Base-by-base conservation (phyloP, 129 eudicot species). In the Helianthus tuberosus region DNA sequence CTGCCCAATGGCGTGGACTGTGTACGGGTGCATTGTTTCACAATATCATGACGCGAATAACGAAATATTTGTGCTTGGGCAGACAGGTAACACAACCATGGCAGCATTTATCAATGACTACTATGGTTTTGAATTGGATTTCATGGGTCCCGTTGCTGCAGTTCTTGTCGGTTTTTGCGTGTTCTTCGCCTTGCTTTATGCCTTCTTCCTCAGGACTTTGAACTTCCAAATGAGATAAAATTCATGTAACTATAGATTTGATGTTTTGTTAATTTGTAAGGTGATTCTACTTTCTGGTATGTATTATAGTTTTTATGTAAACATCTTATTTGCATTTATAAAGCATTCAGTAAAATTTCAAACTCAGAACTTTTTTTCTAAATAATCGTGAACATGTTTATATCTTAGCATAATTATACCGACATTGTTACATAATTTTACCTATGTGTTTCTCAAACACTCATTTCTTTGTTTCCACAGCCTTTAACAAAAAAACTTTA, bases 1-100 rank as follows among this genome's bases (percentile, higher is more conserved):
- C 69, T 89, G 96, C 81, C 96, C 96, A 15, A 82, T 89, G 86
- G 92, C 96, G 4, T 89, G 96, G 96, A 86, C 92, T 0, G 96
- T 89, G 11, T 89, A 89, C 41, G 96, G 92, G 23, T 68, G 81
- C 32, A 89, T 89, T 25, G 82, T 89, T 16, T 86, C 90, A 11
- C 92, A 89, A 11, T 89, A 87, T 66, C 86, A 90, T 53, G 93
- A 89, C 38, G 86, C 81, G 12, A 32, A 78, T 17, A 27, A 41
- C 10, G 47, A 76, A 1, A 80, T 89, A 23, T 16, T 0, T 35
- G 92, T 87, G 11, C 84, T 86, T 0, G 90, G 92, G 11, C 71
- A 71, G 84, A 1, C 68, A 0, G 12, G 32, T 3, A 8, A 71
- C 74, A 88, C 88, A 4, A 74, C 51, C 48, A 78, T 87, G 68